phyloP scores from a whole-genome alignment of 495 filamentous ascomycete genomes.

The Filosporella fistucella region DNA sequence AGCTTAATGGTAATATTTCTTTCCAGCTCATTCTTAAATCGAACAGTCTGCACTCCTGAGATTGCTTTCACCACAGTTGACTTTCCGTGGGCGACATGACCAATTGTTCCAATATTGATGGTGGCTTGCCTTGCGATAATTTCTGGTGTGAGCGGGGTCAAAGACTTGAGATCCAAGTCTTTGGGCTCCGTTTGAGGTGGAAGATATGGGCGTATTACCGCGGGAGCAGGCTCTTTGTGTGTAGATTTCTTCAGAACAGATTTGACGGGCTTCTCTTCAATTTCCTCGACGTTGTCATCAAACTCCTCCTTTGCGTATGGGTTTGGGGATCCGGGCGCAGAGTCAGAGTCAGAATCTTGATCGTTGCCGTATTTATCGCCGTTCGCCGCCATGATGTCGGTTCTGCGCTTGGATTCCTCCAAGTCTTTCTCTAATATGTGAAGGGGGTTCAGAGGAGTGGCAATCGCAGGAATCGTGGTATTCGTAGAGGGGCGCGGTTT shows the following conservation, averaged over 20 bases:
- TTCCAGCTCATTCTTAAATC: conserved; percentile 99
- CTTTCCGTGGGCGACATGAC: conserved; percentile 98
- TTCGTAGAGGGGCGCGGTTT: no score
- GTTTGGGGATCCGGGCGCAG: conserved; percentile 19
- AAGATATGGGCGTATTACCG: conserved; percentile 47
- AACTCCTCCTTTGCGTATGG: conserved; percentile 21
- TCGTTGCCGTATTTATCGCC: conserved; percentile 45
- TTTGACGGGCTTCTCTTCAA: conserved; percentile 26
- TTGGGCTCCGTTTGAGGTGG: conserved; percentile 89
- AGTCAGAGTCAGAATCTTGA: conserved; percentile 41
- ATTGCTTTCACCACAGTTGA: conserved; percentile 98
- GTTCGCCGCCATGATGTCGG: conserved; percentile 37
- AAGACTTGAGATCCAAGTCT: conserved; percentile 68
- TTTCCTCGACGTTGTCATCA: conserved; percentile 20
- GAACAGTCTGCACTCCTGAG: conserved; percentile 95
- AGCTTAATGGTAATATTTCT: conserved; percentile 99
- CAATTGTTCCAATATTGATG: conserved; percentile 98
- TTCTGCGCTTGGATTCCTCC: no score
- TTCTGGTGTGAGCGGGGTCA: conserved; percentile 87
- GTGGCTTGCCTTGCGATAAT: conserved; percentile 97
- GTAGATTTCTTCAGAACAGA: conserved; percentile 39
- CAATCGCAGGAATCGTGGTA: no score
- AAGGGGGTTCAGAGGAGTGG: no score
- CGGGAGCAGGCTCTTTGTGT: conserved; percentile 30
- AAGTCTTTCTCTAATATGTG: no score